Evolutionary conservation across 176 grass and related monocot genomes (phyloP).

Genomic region (Carex kokanica): DNA sequence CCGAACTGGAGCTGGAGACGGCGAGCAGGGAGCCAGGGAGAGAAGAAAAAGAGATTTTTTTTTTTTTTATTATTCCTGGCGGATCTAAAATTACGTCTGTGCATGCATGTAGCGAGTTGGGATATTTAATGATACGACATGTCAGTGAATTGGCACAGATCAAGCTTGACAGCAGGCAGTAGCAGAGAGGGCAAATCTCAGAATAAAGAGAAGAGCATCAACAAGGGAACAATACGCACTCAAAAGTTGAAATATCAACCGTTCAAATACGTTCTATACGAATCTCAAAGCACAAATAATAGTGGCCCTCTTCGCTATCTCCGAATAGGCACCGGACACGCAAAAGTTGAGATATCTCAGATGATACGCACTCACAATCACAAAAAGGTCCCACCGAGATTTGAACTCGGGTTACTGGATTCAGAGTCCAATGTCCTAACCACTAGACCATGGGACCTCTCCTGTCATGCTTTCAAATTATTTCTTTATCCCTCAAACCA

Average conservation of each 20-base stretch:
- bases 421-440: constrained; percentile 44
- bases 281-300: too few species aligned
- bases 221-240: too few species aligned
- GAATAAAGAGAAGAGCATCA: too few species aligned
- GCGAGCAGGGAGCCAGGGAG: too few species aligned
- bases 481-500: background rate
- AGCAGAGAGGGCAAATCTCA: background rate
- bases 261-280: too few species aligned
- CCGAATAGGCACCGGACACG: too few species aligned
- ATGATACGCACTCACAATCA: too few species aligned
- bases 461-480: background rate
- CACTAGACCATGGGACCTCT: constrained; percentile 38
- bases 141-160: background rate
- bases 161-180: too few species aligned
- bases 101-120: background rate
- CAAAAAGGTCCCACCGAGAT: constrained; percentile 38
- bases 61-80: background rate
- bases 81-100: background rate
- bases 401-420: constrained; percentile 44
- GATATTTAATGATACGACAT: background rate
- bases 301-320: too few species aligned
- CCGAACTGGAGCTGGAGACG: background rate
- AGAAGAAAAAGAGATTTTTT: background rate
- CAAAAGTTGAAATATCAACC: too few species aligned
- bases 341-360: too few species aligned